Evolutionary conservation across 177 flowering plant species (phyloP).

Genomic region (Tripterygium wilfordii): DNA sequence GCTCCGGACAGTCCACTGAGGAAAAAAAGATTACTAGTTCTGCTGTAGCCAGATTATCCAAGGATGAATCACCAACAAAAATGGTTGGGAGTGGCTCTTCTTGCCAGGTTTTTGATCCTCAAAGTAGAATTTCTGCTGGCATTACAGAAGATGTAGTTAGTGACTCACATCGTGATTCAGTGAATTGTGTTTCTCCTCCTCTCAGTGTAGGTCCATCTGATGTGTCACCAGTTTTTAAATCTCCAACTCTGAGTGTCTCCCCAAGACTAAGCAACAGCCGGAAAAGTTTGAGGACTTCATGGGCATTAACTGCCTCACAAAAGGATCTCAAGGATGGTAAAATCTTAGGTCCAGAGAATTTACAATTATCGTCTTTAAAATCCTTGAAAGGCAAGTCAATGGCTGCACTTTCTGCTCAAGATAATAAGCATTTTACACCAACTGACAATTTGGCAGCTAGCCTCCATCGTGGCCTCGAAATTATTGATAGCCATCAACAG

Average conservation of each 20-base stretch:
- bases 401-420: conserved; percentile 19
- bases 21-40: conserved; percentile 14
- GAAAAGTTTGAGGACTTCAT: conserved; percentile 70
- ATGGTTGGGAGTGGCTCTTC: conserved; percentile 6
- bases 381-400: conserved; percentile 25
- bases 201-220: conserved; percentile 36
- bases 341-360: conserved; percentile 18
- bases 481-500: conserved; percentile 52
- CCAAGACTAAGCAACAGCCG: conserved; percentile 54
- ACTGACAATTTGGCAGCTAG: conserved; percentile 80
- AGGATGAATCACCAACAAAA: conserved; percentile 15
- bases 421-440: conserved; percentile 25
- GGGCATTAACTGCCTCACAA: conserved; percentile 54
- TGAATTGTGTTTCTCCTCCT: conserved; percentile 22
- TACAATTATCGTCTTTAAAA: conserved; percentile 27
- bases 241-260: conserved; percentile 69
- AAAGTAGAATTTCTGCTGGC: conserved; percentile 9
- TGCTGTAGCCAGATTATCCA: conserved; percentile 9
- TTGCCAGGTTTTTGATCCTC: conserved; percentile 7
- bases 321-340: conserved; percentile 21
- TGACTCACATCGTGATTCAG: conserved; percentile 20
- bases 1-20: conserved; percentile 8
- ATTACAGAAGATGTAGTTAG: conserved; percentile 11
- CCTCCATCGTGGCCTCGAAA: conserved; percentile 81
- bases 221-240: conserved; percentile 45